Conservation (phyloP, 2,329 filamentous ascomycete species). For the Pseudopithomyces maydicus region DNA sequence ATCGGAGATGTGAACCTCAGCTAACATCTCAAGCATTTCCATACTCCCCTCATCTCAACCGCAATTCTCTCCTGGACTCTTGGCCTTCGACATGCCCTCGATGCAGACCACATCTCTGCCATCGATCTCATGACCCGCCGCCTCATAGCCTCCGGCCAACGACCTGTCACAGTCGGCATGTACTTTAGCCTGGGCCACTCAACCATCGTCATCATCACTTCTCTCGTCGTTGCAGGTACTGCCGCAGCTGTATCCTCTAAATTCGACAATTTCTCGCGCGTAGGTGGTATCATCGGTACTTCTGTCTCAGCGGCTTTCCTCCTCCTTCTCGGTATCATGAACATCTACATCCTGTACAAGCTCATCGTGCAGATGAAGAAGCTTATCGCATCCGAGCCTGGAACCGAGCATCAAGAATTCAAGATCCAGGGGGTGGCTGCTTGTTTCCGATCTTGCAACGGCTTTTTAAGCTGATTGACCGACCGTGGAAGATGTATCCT, state of each 20-base stretch:
- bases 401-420: slow-evolving; percentile 59
- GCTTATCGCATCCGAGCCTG: slow-evolving; percentile 59
- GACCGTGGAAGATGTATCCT: slow-evolving; percentile 95
- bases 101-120: slow-evolving; percentile 91
- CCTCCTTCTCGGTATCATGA: slow-evolving; percentile 80
- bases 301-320: slow-evolving; percentile 84
- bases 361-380: slow-evolving; percentile 71
- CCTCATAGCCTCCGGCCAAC: slow-evolving; percentile 81
- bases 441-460: slow-evolving; percentile 72
- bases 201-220: slow-evolving; percentile 89
- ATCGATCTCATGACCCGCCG: slow-evolving; percentile 95
- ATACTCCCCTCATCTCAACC: slow-evolving; percentile 71
- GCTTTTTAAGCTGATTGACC: slow-evolving; percentile 74
- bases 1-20: background rate
- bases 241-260: slow-evolving; percentile 79
- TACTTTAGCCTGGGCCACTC: slow-evolving; percentile 95
- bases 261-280: slow-evolving; percentile 77
- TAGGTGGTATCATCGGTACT: slow-evolving; percentile 89
- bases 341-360: slow-evolving; percentile 82
- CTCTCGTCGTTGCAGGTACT: slow-evolving; percentile 88
- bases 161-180: slow-evolving; percentile 88
- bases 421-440: slow-evolving; percentile 79
- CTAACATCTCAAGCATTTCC: slow-evolving; percentile 30
- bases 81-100: slow-evolving; percentile 90
- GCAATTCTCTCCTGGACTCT: slow-evolving; percentile 87